Conservation (phyloP, 139 green algal genomes). For the Chlorella sp. region DNA sequence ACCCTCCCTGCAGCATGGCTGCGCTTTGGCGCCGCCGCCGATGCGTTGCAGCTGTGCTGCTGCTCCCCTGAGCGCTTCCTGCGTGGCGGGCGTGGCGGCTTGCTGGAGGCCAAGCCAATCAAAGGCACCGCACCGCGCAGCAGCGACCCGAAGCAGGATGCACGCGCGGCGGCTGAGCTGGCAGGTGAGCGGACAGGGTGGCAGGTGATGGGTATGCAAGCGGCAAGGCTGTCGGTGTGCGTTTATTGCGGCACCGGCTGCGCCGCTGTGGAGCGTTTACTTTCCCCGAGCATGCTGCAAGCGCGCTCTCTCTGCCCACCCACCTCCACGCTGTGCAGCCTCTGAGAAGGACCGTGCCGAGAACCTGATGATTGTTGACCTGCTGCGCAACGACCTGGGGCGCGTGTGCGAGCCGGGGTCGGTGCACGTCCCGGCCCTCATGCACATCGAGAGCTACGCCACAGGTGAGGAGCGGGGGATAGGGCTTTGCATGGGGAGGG, state of each 20-base stretch:
- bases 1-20: constrained; percentile 11
- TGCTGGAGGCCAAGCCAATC: constrained; percentile 97
- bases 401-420: constrained; percentile 69
- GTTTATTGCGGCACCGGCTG: too few relatives aligned
- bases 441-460: constrained; percentile 93
- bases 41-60: constrained; percentile 77
- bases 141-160: constrained; percentile 67
- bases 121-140: constrained; percentile 86
- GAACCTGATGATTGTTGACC: constrained; percentile 99
- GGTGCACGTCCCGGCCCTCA: constrained; percentile 94
- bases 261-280: too few relatives aligned
- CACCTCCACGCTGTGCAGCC: constrained; percentile 32
- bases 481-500: neutral
- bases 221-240: too few relatives aligned
- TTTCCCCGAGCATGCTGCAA: too few relatives aligned
- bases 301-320: too few relatives aligned
- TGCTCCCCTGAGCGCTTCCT: constrained; percentile 98
- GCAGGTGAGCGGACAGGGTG: constrained; percentile 42
- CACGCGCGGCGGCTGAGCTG: constrained; percentile 50
- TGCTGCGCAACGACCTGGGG: constrained; percentile 97
- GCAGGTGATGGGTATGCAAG: too few relatives aligned
- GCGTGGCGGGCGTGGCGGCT: constrained; percentile 63
- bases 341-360: constrained; percentile 96
- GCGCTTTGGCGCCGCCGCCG: constrained; percentile 14
- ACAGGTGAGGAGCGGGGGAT: constrained; percentile 57